These are phyloP conservation scores for Carex kokanica DNA, from an alignment of 176 grass and related monocot genomes.

Conservation along the genomic window DNA sequence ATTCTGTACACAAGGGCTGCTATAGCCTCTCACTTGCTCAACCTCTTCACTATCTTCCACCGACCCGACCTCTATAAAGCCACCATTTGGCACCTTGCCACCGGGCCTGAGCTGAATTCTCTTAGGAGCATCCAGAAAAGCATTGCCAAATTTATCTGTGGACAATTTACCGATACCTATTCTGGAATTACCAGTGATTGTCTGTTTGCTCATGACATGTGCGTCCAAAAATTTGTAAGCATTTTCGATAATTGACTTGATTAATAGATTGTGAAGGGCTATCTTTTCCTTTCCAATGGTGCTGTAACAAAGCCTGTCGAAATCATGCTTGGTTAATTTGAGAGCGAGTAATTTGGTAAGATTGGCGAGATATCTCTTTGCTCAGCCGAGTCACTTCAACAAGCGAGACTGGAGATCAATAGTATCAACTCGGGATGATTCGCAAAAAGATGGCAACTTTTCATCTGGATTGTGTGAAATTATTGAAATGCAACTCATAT, in stretches of 20 bases:
- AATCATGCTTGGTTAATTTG: constrained; percentile 51
- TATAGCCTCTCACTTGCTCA: constrained; percentile 55
- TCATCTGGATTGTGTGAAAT: constrained; percentile 12
- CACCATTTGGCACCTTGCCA: constrained; percentile 52
- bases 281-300: constrained; percentile 62
- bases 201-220: constrained; percentile 36
- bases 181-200: constrained; percentile 53
- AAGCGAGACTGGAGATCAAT: constrained; percentile 52
- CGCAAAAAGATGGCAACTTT: constrained; percentile 40
- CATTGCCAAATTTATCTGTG: constrained; percentile 32
- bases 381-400: constrained; percentile 40
- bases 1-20: constrained; percentile 52
- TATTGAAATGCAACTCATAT: constrained; percentile 30
- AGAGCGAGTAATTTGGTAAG: constrained; percentile 42
- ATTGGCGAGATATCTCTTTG: constrained; percentile 44
- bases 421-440: constrained; percentile 45
- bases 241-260: constrained; percentile 55
- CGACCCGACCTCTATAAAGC: constrained; percentile 44
- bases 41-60: constrained; percentile 79
- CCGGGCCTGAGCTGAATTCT: constrained; percentile 36
- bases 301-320: constrained; percentile 48
- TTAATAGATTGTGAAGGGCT: constrained; percentile 50
- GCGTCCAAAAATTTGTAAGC: constrained; percentile 22
- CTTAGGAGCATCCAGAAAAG: constrained; percentile 12
- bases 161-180: constrained; percentile 31